Percentiles rank a stretch among this genome's conserved stretches.
Evolutionary conservation across 163 green algal species (phyloP).

Genomic region (Volvox carteri): DNA sequence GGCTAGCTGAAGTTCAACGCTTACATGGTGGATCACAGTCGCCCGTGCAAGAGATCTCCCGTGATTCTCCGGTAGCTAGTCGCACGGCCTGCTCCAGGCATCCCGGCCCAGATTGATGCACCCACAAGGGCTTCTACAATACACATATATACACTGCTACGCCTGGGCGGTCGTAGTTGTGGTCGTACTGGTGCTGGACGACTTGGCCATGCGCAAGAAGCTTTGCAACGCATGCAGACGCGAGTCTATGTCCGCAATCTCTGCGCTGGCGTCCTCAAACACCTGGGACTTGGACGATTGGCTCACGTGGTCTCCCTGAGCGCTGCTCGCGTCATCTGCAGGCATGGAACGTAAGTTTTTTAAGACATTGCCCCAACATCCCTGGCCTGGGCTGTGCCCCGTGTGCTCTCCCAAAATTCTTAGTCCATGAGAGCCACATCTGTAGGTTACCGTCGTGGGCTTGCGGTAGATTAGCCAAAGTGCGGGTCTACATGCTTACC

Average conservation of each 20-base stretch:
- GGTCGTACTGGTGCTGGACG: background rate
- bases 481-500: too few relatives aligned
- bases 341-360: background rate
- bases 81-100: background rate
- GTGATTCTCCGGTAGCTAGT: background rate
- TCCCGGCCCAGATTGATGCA: background rate
- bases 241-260: conserved; percentile 87
- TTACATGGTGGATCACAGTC: too few relatives aligned
- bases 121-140: background rate
- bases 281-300: conserved; percentile 53
- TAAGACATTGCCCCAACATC: background rate
- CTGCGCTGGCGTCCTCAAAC: conserved; percentile 75
- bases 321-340: conserved; percentile 15
- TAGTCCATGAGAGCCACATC: background rate
- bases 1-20: too few relatives aligned
- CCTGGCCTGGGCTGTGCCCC: too few relatives aligned
- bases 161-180: background rate
- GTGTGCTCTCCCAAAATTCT: background rate
- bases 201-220: conserved; percentile 78
- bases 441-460: too few relatives aligned
- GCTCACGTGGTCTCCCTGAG: background rate
- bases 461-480: too few relatives aligned
- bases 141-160: background rate
- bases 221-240: conserved; percentile 82
- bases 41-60: background rate